Evolutionary conservation across 805 yeast species (phyloP).

Genomic region (Tetrapisispora iriomotensis): DNA sequence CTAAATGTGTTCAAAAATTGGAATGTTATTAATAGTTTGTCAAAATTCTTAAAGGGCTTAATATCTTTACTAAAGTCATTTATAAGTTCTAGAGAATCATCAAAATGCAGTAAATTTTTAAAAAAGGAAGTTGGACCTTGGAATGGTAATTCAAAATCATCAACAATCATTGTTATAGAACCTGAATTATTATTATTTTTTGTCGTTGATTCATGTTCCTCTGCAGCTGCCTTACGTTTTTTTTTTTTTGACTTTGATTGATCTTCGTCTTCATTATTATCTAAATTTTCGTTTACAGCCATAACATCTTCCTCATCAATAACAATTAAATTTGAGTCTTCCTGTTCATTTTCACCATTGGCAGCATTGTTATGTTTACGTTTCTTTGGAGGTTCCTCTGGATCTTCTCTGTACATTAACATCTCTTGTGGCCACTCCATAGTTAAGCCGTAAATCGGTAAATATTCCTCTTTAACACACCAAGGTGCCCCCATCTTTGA

Average conservation of each 20-base stretch:
- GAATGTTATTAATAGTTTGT: conserved; percentile 20
- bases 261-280: conserved; percentile 1
- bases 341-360: conserved; percentile 9
- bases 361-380: neutral
- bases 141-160: conserved; percentile 22
- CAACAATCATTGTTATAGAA: conserved; percentile 16
- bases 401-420: conserved; percentile 26
- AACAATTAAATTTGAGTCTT: conserved; percentile 3
- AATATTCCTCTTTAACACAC: conserved; percentile 71
- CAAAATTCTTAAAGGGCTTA: conserved; percentile 12
- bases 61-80: neutral
- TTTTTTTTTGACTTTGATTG: conserved; percentile 7
- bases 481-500: conserved; percentile 90
- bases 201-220: neutral
- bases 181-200: neutral
- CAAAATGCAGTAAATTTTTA: conserved; percentile 14
- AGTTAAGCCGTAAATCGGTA: conserved; percentile 27
- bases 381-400: conserved; percentile 1
- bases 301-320: conserved; percentile 8
- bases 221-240: conserved; percentile 6
- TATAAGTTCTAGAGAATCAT: conserved; percentile 16
- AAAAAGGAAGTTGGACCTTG: conserved; percentile 15
- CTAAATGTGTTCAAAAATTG: conserved; percentile 27
- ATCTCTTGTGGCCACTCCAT: conserved; percentile 29
- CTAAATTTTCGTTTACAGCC: conserved; percentile 6